These are phyloP conservation scores for Brassica hybrid DNA, from an alignment of 441 rosid species.

Conservation along the genomic window DNA sequence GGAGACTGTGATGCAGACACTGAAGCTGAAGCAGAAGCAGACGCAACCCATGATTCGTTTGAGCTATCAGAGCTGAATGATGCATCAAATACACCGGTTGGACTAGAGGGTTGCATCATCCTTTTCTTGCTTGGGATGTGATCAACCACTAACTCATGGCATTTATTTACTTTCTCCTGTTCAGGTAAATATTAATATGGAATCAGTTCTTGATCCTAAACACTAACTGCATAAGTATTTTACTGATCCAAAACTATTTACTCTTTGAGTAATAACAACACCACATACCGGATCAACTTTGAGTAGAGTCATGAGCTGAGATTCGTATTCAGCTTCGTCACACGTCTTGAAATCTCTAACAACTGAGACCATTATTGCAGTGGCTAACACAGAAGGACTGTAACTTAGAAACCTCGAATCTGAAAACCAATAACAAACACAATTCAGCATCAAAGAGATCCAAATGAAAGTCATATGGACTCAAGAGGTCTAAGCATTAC, in stretches of 20 bases:
- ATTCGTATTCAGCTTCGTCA: conserved; percentile 48
- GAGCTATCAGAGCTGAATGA: conserved; percentile 63
- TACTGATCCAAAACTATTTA: conserved; percentile 10
- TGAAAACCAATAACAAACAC: conserved; percentile 27
- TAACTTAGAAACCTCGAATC: conserved; percentile 57
- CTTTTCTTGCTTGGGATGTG: conserved; percentile 49
- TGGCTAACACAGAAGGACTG: conserved; percentile 58
- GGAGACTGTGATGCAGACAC: conserved; percentile 48
- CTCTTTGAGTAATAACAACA: neutral
- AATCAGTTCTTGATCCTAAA: conserved; percentile 30
- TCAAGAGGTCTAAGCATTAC: conserved; percentile 41
- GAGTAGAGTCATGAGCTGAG: conserved; percentile 57
- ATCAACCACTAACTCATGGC: conserved; percentile 55
- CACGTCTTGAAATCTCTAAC: conserved; percentile 52
- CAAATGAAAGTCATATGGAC: neutral
- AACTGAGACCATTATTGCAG: conserved; percentile 61
- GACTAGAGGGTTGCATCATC: conserved; percentile 51
- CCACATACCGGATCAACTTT: conserved; percentile 51
- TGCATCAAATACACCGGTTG: conserved; percentile 53
- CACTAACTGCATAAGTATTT: conserved; percentile 2
- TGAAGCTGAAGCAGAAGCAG: neutral
- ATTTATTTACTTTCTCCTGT: conserved; percentile 59
- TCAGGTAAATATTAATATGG: neutral
- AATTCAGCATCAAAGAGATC: conserved; percentile 11
- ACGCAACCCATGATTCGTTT: conserved; percentile 53